phyloP scores from a whole-genome alignment of 805 yeast species.

The Kodamaea fukazawae region DNA sequence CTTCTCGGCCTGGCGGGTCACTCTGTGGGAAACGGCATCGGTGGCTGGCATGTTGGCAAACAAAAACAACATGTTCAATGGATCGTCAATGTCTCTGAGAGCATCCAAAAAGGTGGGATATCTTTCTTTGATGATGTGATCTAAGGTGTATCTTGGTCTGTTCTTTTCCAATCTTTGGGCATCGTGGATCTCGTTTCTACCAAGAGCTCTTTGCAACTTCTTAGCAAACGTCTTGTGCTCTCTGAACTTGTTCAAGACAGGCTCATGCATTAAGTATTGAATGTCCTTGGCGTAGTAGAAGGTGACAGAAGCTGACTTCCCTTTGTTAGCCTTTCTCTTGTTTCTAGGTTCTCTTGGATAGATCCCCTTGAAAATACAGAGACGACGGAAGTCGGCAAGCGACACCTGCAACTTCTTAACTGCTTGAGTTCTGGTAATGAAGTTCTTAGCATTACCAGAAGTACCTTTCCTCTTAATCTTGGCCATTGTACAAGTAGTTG shows the following conservation, averaged over 20 bases:
- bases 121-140: slow-evolving; percentile 89
- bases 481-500: slow-evolving; percentile 36
- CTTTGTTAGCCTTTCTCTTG: slow-evolving; percentile 95
- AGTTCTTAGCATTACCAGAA: slow-evolving; percentile 87
- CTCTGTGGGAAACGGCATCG: slow-evolving; percentile 69
- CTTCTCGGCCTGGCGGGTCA: slow-evolving; percentile 83
- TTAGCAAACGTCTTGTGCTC: slow-evolving; percentile 93
- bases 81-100: slow-evolving; percentile 90
- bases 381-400: slow-evolving; percentile 92
- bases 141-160: slow-evolving; percentile 82
- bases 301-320: slow-evolving; percentile 86
- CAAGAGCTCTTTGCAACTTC: slow-evolving; percentile 84
- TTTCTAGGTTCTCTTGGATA: slow-evolving; percentile 96
- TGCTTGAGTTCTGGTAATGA: slow-evolving; percentile 92
- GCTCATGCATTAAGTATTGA: slow-evolving; percentile 93
- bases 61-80: slow-evolving; percentile 88
- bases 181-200: slow-evolving; percentile 85
- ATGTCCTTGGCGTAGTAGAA: slow-evolving; percentile 93
- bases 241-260: slow-evolving; percentile 84
- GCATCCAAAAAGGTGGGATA: slow-evolving; percentile 94
- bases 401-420: slow-evolving; percentile 88
- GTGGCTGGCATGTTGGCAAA: slow-evolving; percentile 96
- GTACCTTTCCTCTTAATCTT: slow-evolving; percentile 80
- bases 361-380: slow-evolving; percentile 96
- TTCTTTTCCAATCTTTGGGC: slow-evolving; percentile 82